Base-by-base conservation (phyloP, 345 rosid species). In the Gossypium sturtianum region DNA sequence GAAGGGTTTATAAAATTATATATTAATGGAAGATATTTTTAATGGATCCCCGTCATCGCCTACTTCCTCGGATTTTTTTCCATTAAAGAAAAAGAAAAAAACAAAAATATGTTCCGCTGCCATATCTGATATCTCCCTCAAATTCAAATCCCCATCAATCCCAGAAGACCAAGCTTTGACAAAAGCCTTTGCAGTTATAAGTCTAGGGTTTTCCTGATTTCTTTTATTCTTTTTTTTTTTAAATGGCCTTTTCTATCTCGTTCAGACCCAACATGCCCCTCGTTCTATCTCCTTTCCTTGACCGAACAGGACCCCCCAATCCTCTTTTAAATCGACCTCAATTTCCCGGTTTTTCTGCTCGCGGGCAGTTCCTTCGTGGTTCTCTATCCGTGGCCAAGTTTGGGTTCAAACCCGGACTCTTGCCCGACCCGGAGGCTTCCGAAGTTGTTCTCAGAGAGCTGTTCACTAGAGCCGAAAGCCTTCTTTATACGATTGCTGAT, bases 401-500 rank as follows among this genome's bases (percentile, higher is more conserved):
- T 23, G 73, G 73, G 47, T 52, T 70, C 16, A 52, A n/a, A 70
- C 48, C 73, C 2, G 73, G 60, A 10, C 17, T 70, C 47, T 51
- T 70, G 3, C 73, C 61, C 61, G 73, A 70, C 60, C 73, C 61
- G 25, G 73, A 70, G 47, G 70, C 71, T 41, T 65, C 85, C 60
- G 87, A 82, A 49, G 81, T 69, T 29, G 76, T 80, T 3, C 16
- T 90, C 53, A 77, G 23, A 41, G 90, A 87, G 58, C 87, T 90
- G 66, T 76, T 87, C 68, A 67, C 71, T n/a, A 73, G 80, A 52
- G 90, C 86, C 1, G 94, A 92, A 81, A 79, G 70, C 47, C 59
- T 90, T 44, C 78, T 92, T 27, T 87, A 87, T 77, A 91, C 91
- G 3, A 78, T 94, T 81, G 97, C 98, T 3, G 98, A 94, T 77